Evolutionary conservation across 1,284 basidiomycete genomes (phyloP), one percentile per base, ranked within the genome.

Genomic region (Puccinia novopanici): DNA sequence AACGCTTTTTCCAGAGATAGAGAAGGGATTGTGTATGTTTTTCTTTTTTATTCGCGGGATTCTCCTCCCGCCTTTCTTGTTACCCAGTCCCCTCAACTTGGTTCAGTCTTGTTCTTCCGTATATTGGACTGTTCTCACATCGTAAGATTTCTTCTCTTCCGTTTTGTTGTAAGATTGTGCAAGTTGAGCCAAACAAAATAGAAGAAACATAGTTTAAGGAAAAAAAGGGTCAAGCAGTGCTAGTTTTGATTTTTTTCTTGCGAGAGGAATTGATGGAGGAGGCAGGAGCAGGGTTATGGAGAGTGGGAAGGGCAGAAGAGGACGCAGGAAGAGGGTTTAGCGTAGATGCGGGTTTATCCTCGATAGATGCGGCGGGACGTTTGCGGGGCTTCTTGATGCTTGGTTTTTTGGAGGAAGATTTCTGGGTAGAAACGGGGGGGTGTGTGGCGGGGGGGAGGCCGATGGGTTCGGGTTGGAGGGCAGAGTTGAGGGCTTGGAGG

Each of bases 221-320:
- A 22, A 57, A 57, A 19, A 22, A 30, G 55, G 6, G 8, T 37
- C 24, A 61, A 61, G 59, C 24, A 27, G 34, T 27, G n/a, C 34
- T 68, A 50, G 67, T 68, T 68, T 68, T 68, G 19, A 68, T 4
- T 68, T 68, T 68, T 15, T 68, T 68, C 22, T 68, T 68, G n/a
- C 67, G 67, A 22, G 59, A 63, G 22, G 34, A 17, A 8, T 27
- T 48, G 17, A 12, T 68, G 19, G 67, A 50, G 27, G 67, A 34
- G 17, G 42, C 42, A 68, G 45, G 24, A 34, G 42, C n/a, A 34
- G 45, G 67, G 42, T 45, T 17, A 3, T 2, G 19, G 2, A 48
- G 42, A 24, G 9, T 45, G 9, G 45, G n/a, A 48, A 19, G 67
- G 17, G 27, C 5, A 27, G 67, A 27, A 17, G 42, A 50, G n/a